phyloP scores from a whole-genome alignment of 2,329 filamentous ascomycete species.

The Metarhizium humberi region DNA sequence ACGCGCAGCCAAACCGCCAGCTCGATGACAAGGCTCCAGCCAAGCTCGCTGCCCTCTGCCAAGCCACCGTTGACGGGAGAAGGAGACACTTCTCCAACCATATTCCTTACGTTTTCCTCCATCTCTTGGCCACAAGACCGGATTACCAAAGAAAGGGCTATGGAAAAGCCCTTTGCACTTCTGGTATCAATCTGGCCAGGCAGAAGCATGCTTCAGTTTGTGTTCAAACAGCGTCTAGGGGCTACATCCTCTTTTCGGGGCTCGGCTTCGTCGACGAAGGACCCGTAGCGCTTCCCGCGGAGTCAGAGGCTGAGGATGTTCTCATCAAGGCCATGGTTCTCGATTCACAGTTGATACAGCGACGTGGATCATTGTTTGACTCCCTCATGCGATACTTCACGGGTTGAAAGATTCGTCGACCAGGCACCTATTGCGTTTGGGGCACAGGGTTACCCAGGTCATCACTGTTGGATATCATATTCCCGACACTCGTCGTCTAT shows the following conservation, averaged over 20 bases:
- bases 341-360: no score
- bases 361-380: no score
- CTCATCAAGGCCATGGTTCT: neutral
- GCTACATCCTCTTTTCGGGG: conserved; percentile 11
- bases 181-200: no score
- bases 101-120: conserved; percentile 7
- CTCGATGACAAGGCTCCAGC: neutral
- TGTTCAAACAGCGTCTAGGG: conserved; percentile 4
- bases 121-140: conserved; percentile 8
- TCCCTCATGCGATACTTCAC: no score
- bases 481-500: no score
- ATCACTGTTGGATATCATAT: no score
- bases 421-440: no score
- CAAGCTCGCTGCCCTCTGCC: neutral
- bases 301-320: conserved; percentile 4
- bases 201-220: no score
- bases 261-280: conserved; percentile 10
- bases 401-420: no score
- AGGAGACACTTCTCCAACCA: conserved; percentile 1
- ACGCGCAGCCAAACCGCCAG: no score
- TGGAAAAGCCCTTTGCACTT: conserved; percentile 7
- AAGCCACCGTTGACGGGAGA: neutral
- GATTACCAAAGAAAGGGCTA: conserved; percentile 9
- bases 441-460: no score
- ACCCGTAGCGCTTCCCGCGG: conserved; percentile 4